phyloP scores from a whole-genome alignment of 176 grass and related monocot species.

The Triticum urartu region DNA sequence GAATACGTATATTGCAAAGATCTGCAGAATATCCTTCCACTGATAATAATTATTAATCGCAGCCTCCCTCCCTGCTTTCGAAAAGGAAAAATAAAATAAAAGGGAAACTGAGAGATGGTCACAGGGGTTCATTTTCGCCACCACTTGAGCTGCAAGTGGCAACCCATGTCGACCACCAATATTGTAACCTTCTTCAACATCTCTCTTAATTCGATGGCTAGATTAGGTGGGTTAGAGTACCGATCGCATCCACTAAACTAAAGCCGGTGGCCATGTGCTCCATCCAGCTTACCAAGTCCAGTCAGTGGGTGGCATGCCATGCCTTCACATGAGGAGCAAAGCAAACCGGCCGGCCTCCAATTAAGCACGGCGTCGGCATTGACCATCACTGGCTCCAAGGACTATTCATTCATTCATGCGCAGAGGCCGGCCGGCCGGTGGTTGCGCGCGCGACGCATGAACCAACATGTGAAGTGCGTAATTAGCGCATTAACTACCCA shows the following conservation, averaged over 20 bases:
- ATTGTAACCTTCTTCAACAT: neutral
- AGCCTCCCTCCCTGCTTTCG: neutral
- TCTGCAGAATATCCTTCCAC: neutral
- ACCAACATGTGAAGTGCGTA: slow-evolving; percentile 32
- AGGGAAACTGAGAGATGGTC: neutral
- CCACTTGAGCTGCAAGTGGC: neutral
- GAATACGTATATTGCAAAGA: neutral
- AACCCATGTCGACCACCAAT: neutral
- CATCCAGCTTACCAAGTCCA: neutral
- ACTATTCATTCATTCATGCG: neutral
- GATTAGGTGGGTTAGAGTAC: neutral
- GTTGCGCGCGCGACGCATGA: neutral
- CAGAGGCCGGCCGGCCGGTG: slow-evolving; percentile 26
- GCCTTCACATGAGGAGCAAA: slow-evolving; percentile 1
- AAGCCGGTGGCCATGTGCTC: slow-evolving; percentile 42
- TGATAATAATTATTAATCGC: neutral
- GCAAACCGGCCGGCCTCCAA: slow-evolving; percentile 12
- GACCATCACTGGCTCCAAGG: slow-evolving; percentile 36
- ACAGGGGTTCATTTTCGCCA: neutral
- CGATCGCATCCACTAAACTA: neutral
- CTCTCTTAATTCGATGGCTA: neutral
- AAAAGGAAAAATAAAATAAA: too few species aligned
- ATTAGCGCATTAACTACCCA: neutral
- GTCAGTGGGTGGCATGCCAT: slow-evolving; percentile 11
- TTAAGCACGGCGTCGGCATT: slow-evolving; percentile 17